A percentile compares a stretch with the other conserved stretches of the same genome.
Evolutionary conservation across 805 yeast genomes (phyloP).

Genomic region (Alloascoidea hylecoeti): DNA sequence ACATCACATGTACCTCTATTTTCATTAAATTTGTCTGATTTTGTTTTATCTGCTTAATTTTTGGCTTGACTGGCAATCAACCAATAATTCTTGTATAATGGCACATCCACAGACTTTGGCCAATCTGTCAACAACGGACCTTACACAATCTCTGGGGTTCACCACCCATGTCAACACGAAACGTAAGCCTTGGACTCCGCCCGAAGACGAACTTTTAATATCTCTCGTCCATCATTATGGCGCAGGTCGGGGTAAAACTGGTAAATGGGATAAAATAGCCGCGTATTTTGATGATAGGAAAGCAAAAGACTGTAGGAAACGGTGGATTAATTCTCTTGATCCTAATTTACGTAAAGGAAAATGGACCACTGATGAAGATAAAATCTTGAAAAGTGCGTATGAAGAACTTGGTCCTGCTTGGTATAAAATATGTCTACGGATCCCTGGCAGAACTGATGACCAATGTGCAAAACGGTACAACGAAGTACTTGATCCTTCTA

Average conservation of each 20-base stretch:
- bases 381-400: slow-evolving; percentile 45
- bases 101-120: no score
- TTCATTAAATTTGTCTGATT: no score
- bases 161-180: slow-evolving; percentile 53
- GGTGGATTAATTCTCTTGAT: slow-evolving; percentile 80
- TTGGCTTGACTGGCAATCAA: no score
- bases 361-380: slow-evolving; percentile 80
- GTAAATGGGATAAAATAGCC: slow-evolving; percentile 24
- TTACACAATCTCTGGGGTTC: slow-evolving; percentile 62
- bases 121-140: slow-evolving; percentile 14
- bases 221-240: slow-evolving; percentile 22
- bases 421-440: slow-evolving; percentile 68
- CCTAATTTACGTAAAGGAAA: slow-evolving; percentile 73
- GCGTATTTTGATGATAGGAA: slow-evolving; percentile 30
- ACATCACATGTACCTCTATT: no score
- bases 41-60: no score
- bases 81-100: no score
- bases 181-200: slow-evolving; percentile 61
- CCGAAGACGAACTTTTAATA: slow-evolving; percentile 51
- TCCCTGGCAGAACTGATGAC: slow-evolving; percentile 82
- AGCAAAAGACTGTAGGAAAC: slow-evolving; percentile 70
- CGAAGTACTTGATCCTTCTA: slow-evolving; percentile 76
- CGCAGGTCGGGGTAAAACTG: slow-evolving; percentile 31
- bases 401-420: slow-evolving; percentile 65
- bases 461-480: slow-evolving; percentile 88